These are phyloP conservation scores for Globisporangium splendens DNA, from an alignment of 352 stramenopile genomes.

Conservation along the genomic window DNA sequence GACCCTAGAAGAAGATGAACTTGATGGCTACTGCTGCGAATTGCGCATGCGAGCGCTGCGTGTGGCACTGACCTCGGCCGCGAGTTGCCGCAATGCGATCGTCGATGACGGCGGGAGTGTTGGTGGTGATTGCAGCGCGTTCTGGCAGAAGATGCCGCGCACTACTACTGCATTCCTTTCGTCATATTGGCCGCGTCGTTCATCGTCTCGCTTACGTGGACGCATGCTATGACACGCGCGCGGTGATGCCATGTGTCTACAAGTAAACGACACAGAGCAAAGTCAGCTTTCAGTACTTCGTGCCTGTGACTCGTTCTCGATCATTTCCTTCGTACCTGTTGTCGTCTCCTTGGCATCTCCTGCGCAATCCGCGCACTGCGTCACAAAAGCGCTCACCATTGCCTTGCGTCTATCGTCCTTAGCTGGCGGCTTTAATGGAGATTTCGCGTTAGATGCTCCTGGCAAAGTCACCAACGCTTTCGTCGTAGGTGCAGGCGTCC, in stretches of 20 bases:
- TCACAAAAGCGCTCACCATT: too few relatives aligned
- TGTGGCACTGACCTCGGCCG: neutral
- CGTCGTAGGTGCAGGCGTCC: too few relatives aligned
- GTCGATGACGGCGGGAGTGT: slow-evolving; percentile 19
- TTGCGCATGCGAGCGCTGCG: neutral
- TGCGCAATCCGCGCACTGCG: too few relatives aligned
- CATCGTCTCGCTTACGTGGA: slow-evolving; percentile 2
- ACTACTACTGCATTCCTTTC: slow-evolving; percentile 16
- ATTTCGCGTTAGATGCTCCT: slow-evolving; percentile 21
- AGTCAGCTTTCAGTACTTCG: too few relatives aligned
- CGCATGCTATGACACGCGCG: neutral
- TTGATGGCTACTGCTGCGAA: slow-evolving; percentile 10
- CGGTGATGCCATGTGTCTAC: too few relatives aligned
- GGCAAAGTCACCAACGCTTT: too few relatives aligned
- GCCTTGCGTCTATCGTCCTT: too few relatives aligned
- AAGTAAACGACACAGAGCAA: too few relatives aligned
- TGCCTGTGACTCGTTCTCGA: too few relatives aligned
- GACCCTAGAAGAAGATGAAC: slow-evolving; percentile 5
- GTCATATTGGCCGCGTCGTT: neutral
- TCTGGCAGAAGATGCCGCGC: slow-evolving; percentile 29
- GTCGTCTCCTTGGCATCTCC: too few relatives aligned
- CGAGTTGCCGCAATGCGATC: slow-evolving; percentile 9
- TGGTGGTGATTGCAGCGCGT: slow-evolving; percentile 21
- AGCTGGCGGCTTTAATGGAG: too few relatives aligned
- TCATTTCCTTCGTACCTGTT: too few relatives aligned